Conservation (phyloP, 352 stramenopile genomes). For the Pythium brassicae region DNA sequence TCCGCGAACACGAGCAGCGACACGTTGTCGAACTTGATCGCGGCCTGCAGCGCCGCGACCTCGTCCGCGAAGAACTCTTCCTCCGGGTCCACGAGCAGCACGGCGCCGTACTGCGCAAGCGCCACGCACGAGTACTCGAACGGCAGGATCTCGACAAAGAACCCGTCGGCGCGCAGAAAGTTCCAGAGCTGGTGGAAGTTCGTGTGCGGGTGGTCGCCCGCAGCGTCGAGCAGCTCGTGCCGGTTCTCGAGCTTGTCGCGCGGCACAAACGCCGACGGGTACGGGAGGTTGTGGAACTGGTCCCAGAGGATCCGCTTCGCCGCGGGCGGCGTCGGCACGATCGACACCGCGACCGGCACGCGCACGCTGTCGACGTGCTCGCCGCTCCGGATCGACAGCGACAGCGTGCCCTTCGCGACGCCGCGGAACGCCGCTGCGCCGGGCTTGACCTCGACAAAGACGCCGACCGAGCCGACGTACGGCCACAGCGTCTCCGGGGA, state of each 20-base stretch:
- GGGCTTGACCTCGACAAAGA: slow-evolving; percentile 65
- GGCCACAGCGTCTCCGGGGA: slow-evolving; percentile 53
- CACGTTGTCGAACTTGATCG: slow-evolving; percentile 64
- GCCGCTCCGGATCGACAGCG: slow-evolving; percentile 42
- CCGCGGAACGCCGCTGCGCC: slow-evolving; percentile 31
- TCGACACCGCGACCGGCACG: slow-evolving; percentile 38
- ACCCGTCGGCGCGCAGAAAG: slow-evolving; percentile 54
- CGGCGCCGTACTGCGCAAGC: slow-evolving; percentile 59
- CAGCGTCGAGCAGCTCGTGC: slow-evolving; percentile 62
- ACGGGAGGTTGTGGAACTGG: slow-evolving; percentile 86
- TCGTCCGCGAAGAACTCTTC: slow-evolving; percentile 76
- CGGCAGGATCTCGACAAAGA: slow-evolving; percentile 76
- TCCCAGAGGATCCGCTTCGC: slow-evolving; percentile 78
- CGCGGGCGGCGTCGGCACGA: slow-evolving; percentile 43
- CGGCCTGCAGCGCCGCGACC: slow-evolving; percentile 42
- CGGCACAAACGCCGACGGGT: slow-evolving; percentile 78
- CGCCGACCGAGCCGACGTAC: slow-evolving; percentile 63
- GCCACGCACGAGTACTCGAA: slow-evolving; percentile 78
- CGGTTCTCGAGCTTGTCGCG: slow-evolving; percentile 70
- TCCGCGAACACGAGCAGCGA: slow-evolving; percentile 75
- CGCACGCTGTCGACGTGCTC: slow-evolving; percentile 33
- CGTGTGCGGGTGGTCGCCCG: slow-evolving; percentile 80
- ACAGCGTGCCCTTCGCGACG: slow-evolving; percentile 33
- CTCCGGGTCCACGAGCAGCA: slow-evolving; percentile 81
- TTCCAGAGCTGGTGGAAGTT: slow-evolving; percentile 87